These are phyloP conservation scores for Schizophyllum commune DNA, from an alignment of 1,284 basidiomycete genomes.

Conservation along the genomic window DNA sequence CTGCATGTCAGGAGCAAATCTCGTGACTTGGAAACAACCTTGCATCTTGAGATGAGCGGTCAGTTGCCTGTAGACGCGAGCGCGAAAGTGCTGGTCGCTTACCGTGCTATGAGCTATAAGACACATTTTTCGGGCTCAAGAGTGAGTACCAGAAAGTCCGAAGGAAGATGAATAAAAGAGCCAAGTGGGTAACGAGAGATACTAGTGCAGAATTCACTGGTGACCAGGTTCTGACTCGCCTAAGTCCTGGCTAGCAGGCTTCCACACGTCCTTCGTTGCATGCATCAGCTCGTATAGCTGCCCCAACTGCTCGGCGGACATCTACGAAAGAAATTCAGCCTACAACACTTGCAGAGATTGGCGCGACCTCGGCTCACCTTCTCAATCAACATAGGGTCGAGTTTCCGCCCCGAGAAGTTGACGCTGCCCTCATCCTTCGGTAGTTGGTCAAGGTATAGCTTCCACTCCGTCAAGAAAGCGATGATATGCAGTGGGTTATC, in stretches of 20 bases:
- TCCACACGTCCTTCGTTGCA: slow-evolving; percentile 82
- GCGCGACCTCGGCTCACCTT: slow-evolving; percentile 44
- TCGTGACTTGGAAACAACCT: too few relatives aligned
- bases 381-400: slow-evolving; percentile 74
- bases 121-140: too few relatives aligned
- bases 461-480: slow-evolving; percentile 92
- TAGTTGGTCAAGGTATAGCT: slow-evolving; percentile 76
- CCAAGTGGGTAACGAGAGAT: too few relatives aligned
- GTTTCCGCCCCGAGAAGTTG: slow-evolving; percentile 55
- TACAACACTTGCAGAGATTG: background rate
- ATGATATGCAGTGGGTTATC: slow-evolving; percentile 86
- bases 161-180: too few relatives aligned
- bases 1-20: too few relatives aligned
- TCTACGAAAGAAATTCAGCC: slow-evolving; percentile 31
- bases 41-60: too few relatives aligned
- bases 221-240: slow-evolving; percentile 1
- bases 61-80: too few relatives aligned
- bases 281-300: slow-evolving; percentile 93
- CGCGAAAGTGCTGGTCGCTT: too few relatives aligned
- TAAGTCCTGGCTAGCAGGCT: slow-evolving; percentile 31
- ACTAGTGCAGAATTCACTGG: too few relatives aligned
- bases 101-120: too few relatives aligned
- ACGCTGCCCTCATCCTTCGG: slow-evolving; percentile 26
- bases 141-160: too few relatives aligned
- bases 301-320: slow-evolving; percentile 87